Evolutionary conservation across 352 stramenopile genomes (phyloP), one percentile per base, ranked within the genome.

Genomic region (Phytophthora fragariae): DNA sequence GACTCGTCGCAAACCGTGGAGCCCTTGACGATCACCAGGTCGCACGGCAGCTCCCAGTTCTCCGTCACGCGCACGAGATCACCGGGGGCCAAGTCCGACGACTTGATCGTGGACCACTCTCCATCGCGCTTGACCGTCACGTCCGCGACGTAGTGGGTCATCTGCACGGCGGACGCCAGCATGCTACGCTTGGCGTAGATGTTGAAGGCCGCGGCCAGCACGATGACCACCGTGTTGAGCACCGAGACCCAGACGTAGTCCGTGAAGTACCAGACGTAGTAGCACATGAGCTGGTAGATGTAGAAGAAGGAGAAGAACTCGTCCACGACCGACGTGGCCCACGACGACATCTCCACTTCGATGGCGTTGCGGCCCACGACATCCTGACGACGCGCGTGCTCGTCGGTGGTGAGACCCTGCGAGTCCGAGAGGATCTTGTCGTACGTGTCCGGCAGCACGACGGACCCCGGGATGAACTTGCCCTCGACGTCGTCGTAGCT

Each of bases 271-370:
- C 84, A 93, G 8, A 91, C 84, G 83, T 86, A 81, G 89, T 98
- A 81, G 80, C 93, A 80, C 89, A 97, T 85, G 86, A 97, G 71
- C 91, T 93, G 83, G 68, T 93, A 93, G 59, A 93, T 83, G 75
- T 93, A 92, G 67, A 92, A 92, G 56, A 93, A 80, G 1, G 80
- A 72, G 57, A 92, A 91, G 58, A 92, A 82, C 64, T 93, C 86
- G 62, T 92, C 68, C 5, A 88, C 78, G 44, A 92, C 37, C 39
- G 82, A 91, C 41, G 78, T 75, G 49, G 50, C 56, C 58, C 83
- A 71, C 29, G 82, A 84, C 24, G 86, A 84, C 84, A 93, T 90
- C 56, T 84, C 72, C 17, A 93, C 83, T 31, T 86, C 72, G 33
- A 93, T 88, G 41, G 82, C 82, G 57, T 93, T 93, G 44, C 70